Conservation (phyloP, 169 alveolate genomes). For the Plasmodium adleri region DNA sequence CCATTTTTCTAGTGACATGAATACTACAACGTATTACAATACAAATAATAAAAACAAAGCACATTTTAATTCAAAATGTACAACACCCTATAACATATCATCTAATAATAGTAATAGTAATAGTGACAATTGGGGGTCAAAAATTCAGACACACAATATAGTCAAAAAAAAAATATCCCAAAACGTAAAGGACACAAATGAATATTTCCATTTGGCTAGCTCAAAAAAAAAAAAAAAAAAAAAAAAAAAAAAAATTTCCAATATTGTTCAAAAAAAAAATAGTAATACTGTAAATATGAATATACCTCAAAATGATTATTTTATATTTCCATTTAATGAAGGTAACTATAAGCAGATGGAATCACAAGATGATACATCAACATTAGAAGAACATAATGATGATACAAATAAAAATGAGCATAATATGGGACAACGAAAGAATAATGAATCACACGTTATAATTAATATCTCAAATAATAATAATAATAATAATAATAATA, state of each 20-base stretch:
- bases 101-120: neutral
- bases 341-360: neutral
- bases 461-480: constrained; percentile 16
- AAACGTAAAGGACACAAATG: neutral
- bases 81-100: too few species aligned
- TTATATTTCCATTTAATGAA: neutral
- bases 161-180: neutral
- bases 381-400: neutral
- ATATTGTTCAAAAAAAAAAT: too few species aligned
- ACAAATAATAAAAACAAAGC: constrained; percentile 11
- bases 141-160: too few species aligned
- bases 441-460: neutral
- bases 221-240: too few species aligned
- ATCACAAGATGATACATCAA: neutral
- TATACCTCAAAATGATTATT: too few species aligned
- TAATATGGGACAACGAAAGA: neutral
- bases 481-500: neutral
- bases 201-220: too few species aligned
- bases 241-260: too few species aligned
- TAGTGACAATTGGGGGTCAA: neutral
- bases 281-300: too few species aligned
- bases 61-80: neutral
- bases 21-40: neutral
- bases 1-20: neutral
- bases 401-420: neutral